phyloP scores from a whole-genome alignment of 2,329 filamentous ascomycete species.

The Ophiostoma tasmaniense region DNA sequence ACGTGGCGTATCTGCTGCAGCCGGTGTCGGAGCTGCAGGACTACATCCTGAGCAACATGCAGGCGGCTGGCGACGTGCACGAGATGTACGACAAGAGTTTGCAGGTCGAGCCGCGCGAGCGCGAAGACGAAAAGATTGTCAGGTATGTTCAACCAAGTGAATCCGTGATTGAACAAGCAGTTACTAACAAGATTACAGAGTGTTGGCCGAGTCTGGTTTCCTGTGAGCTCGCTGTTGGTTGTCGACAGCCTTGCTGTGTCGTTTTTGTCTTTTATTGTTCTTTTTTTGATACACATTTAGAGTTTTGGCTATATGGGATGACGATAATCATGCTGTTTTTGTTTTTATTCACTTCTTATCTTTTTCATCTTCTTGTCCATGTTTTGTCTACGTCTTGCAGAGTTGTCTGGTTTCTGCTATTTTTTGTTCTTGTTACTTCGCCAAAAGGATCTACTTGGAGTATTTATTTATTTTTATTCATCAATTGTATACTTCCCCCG shows the following conservation, averaged over 20 bases:
- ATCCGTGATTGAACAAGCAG: not conserved
- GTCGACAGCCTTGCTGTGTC: not conserved
- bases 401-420: not conserved
- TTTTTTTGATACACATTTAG: conserved; percentile 18
- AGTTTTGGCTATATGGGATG: conserved; percentile 11
- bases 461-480: not conserved
- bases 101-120: conserved; percentile 84
- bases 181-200: conserved; percentile 22
- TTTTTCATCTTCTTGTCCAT: not conserved
- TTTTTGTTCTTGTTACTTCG: not conserved
- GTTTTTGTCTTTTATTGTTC: not conserved
- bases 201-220: conserved; percentile 30
- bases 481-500: too few relatives aligned
- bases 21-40: conserved; percentile 88
- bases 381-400: not conserved
- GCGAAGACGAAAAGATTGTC: conserved; percentile 99
- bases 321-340: not conserved
- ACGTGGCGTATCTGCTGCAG: conserved; percentile 88
- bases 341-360: not conserved
- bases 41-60: conserved; percentile 94
- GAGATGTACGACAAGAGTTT: conserved; percentile 99
- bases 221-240: conserved; percentile 22
- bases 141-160: conserved; percentile 51
- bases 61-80: conserved; percentile 88
- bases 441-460: not conserved